Conservation (phyloP, 148 eudicot genomes). For the Euryodendron excelsum region DNA sequence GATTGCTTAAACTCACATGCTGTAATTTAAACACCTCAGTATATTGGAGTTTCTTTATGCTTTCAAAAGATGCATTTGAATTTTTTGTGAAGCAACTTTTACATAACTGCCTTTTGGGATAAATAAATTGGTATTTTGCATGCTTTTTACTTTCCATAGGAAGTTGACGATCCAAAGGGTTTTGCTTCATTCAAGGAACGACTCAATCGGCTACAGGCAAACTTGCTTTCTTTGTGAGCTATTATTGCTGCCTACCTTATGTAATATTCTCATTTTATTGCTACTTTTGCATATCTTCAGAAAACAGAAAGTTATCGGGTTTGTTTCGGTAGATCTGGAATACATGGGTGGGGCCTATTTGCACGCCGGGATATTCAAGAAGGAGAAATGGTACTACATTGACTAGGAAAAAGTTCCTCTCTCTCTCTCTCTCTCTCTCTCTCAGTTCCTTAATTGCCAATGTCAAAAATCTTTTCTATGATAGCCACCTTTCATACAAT, state of each 20-base stretch:
- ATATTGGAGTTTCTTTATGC: background rate
- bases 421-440: background rate
- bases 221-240: slow-evolving; percentile 6
- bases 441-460: background rate
- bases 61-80: background rate
- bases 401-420: background rate
- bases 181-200: slow-evolving; percentile 71
- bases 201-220: slow-evolving; percentile 70
- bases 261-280: slow-evolving; percentile 1
- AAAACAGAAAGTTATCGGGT: slow-evolving; percentile 60
- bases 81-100: background rate
- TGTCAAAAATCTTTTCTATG: background rate
- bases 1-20: slow-evolving; percentile 48
- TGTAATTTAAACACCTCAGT: slow-evolving; percentile 32
- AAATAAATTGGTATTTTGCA: background rate
- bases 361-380: slow-evolving; percentile 80
- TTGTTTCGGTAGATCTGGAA: slow-evolving; percentile 92
- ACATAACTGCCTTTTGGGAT: slow-evolving; percentile 13
- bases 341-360: slow-evolving; percentile 99
- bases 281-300: slow-evolving; percentile 33
- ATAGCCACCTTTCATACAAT: background rate
- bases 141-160: slow-evolving; percentile 35
- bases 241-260: background rate
- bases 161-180: slow-evolving; percentile 33
- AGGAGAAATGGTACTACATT: slow-evolving; percentile 80